Evolutionary conservation across 768 basidiomycete species (phyloP), one percentile per base, ranked within the genome.

Genomic region (Plicaturopsis crispa): DNA sequence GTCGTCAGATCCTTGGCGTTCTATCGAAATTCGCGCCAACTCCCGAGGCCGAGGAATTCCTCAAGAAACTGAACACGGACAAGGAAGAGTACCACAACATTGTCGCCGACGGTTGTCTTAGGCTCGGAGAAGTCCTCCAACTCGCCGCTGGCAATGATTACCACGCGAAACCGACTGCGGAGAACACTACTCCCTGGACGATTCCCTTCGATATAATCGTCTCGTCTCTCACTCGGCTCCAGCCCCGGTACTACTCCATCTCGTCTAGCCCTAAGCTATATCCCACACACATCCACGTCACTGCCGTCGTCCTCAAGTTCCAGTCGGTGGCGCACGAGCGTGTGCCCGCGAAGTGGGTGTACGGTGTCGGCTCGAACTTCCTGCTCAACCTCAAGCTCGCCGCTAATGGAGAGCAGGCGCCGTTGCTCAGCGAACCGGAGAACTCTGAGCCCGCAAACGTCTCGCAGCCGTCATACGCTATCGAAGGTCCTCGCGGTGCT

Each of bases 171-270:
- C 84, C 79, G n/a, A 80, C 69, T 11, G 59, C 68, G n/a, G 73
- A 73, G 48, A 89, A 86, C 56, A 88, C 86, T 38, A 84, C 88
- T 0, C 53, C 72, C 16, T 98, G 94, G 96, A 48, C 71, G 7
- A 94, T 98, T 49, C 94, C 96, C 35, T 96, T 99, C 59, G 96
- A 99, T 57, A 84, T 93, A 57, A 82, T 99, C 48, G 81, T 99
- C 38, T 97, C 93, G 5, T 81, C 85, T 36, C 82, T 94, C 42
- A 79, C 90, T 26, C 90, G 96, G 47, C 75, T 99, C 14, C 94
- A 98, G 57, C 92, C 96, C 23, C 84, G 96, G 40, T 99, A 87
- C 67, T 99, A 94, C 62, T 99, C 96, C 23, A 98, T 99, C 59
- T 97, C 96, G 6, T 97, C 93, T 14, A 91, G 88, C 45, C 92